A percentile compares a stretch with the other conserved stretches of the same genome.
These are phyloP conservation scores for Physcomitrium patens DNA, from an alignment of 225 moss, liverwort and hornwort genomes.

Conservation along the genomic window DNA sequence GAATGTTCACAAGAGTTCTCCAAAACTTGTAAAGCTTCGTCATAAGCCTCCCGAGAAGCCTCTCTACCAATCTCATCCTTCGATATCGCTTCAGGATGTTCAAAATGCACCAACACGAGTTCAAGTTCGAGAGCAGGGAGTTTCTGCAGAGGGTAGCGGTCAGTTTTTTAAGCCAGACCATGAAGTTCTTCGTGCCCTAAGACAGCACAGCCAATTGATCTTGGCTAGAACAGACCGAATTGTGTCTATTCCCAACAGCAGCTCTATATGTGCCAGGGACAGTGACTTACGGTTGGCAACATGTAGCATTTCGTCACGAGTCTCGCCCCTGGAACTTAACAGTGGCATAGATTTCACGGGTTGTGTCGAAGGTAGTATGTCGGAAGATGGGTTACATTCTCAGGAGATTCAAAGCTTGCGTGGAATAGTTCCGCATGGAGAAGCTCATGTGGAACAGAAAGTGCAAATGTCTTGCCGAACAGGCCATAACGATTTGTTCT, in stretches of 20 bases:
- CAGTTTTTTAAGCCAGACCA: not conserved
- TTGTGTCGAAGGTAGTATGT: too few species aligned
- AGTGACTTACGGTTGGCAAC: conserved; percentile 11
- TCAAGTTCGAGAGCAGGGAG: not conserved
- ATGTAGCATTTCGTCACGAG: conserved; percentile 26
- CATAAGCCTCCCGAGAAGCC: conserved; percentile 3
- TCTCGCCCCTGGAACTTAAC: conserved; percentile 11
- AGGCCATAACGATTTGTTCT: too few species aligned
- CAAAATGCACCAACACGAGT: conserved; percentile 32
- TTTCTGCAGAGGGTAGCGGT: conserved; percentile 25
- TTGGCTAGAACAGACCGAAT: not conserved
- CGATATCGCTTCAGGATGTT: conserved; percentile 36
- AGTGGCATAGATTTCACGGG: conserved; percentile 17
- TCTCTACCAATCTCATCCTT: conserved; percentile 37
- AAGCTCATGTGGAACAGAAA: too few species aligned
- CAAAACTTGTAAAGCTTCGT: not conserved
- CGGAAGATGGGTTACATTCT: too few species aligned
- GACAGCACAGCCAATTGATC: not conserved
- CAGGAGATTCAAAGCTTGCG: too few species aligned
- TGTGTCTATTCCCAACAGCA: conserved; percentile 25
- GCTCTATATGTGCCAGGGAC: conserved; percentile 39
- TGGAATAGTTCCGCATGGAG: too few species aligned
- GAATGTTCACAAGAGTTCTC: conserved; percentile 16
- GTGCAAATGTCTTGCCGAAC: too few species aligned
- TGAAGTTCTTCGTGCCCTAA: not conserved